These are phyloP conservation scores for Candida sonorensis DNA, from an alignment of 805 yeast genomes.

Conservation along the genomic window DNA sequence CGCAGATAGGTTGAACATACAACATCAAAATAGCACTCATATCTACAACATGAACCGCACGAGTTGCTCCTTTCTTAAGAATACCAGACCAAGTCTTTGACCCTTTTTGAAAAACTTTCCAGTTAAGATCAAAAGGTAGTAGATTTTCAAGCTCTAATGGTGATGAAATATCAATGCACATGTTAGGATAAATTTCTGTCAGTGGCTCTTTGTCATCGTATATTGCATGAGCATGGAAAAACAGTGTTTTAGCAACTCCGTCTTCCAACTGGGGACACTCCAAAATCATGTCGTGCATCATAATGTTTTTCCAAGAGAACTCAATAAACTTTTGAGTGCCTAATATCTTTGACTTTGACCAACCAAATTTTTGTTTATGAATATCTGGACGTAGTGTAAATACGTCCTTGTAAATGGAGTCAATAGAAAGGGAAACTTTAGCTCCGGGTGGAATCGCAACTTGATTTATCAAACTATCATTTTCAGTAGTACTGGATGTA, in stretches of 20 bases:
- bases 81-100: slow-evolving; percentile 59
- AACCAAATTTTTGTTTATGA: slow-evolving; percentile 43
- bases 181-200: slow-evolving; percentile 73
- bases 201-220: slow-evolving; percentile 64
- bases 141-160: slow-evolving; percentile 83
- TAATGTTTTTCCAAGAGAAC: slow-evolving; percentile 59
- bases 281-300: slow-evolving; percentile 44
- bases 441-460: slow-evolving; percentile 47
- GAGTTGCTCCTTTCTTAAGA: slow-evolving; percentile 57
- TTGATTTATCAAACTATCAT: slow-evolving; percentile 24
- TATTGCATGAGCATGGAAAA: slow-evolving; percentile 66
- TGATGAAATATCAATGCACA: slow-evolving; percentile 70
- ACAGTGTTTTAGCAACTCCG: slow-evolving; percentile 32
- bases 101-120: slow-evolving; percentile 71
- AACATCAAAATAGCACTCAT: slow-evolving; percentile 63
- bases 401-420: slow-evolving; percentile 50
- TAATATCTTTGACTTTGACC: slow-evolving; percentile 49
- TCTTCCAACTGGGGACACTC: slow-evolving; percentile 46
- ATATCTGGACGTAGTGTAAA: slow-evolving; percentile 59
- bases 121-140: slow-evolving; percentile 74
- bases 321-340: slow-evolving; percentile 12
- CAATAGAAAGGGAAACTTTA: slow-evolving; percentile 67
- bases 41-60: slow-evolving; percentile 75
- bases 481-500: slow-evolving; percentile 27
- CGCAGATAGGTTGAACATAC: slow-evolving; percentile 57